Base-by-base conservation (phyloP, 163 green algal species). In the Coccomyxa subellipsoidea region DNA sequence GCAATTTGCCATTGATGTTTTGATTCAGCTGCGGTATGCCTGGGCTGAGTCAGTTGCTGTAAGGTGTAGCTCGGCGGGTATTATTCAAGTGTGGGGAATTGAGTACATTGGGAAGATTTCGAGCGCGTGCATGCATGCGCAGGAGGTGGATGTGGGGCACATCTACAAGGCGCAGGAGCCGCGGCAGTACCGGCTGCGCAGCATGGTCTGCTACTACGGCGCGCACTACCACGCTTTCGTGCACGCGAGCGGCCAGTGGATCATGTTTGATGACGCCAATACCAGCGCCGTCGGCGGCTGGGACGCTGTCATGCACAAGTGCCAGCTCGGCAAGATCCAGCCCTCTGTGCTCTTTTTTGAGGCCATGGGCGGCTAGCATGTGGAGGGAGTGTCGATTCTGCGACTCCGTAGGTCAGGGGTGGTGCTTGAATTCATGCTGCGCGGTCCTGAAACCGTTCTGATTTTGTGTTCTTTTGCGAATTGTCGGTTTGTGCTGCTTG, bases 161-260 rank as follows among this genome's bases (percentile, higher is more conserved):
- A 81, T 89, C 69, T 89, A 77, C 70, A 77, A 73, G 66, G 66
- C 66, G 66, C 66, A 36, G 66, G 66, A 34, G 27, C 9, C 18
- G 27, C 31, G 32, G n/a, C 32, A 40, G 54, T 90, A 88, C 76
- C 79, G 80, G 37, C 81, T 90, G 76, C 82, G 77, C 73, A 85
- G 77, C 78, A 87, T 89, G 84, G 87, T 89, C 75, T 87, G 84
- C 84, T 90, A 88, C 87, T 90, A 90, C 78, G 84, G 84, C 31
- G 80, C 77, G 80, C 87, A 90, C 83, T 90, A 90, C 84, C 54
- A 81, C 40, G 87, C 87, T 4, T 85, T 88, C 77, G 87, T 90
- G 53, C 39, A 84, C 38, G 82, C 77, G 59, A 34, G 34, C 2
- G 75, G 80, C 38, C 59, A 54, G 9, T 91, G 88, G 88, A 73